Evolutionary conservation across 306 rosid species (phyloP).

Genomic region (Phaseolus lunatus): DNA sequence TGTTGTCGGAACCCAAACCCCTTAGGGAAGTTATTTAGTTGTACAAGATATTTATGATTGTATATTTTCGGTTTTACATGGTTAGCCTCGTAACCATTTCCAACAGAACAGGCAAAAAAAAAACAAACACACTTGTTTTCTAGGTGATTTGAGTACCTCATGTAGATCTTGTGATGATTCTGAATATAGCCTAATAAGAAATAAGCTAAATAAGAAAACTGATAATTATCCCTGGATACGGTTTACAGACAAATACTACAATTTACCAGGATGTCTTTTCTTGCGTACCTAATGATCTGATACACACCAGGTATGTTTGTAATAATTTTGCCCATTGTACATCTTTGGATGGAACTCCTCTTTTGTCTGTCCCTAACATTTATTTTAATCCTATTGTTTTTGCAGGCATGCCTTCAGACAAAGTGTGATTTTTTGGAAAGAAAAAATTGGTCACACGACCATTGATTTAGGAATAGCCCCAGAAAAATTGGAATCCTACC

Average conservation of each 20-base stretch:
- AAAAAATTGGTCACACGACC: slow-evolving; percentile 77
- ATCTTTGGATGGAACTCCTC: slow-evolving; percentile 14
- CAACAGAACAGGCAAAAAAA: background rate
- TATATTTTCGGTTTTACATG: background rate
- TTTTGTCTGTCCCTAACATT: slow-evolving; percentile 44
- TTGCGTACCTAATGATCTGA: slow-evolving; percentile 88
- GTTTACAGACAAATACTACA: slow-evolving; percentile 79
- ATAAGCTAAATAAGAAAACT: slow-evolving; percentile 20
- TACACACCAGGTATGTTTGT: slow-evolving; percentile 74
- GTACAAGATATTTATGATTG: slow-evolving; percentile 15
- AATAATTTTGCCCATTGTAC: slow-evolving; percentile 11
- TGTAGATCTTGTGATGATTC: slow-evolving; percentile 17
- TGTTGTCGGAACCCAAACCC: background rate
- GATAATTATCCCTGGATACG: slow-evolving; percentile 17
- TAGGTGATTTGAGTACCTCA: background rate
- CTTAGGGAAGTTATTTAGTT: background rate
- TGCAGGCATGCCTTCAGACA: slow-evolving; percentile 87
- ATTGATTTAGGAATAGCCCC: slow-evolving; percentile 95
- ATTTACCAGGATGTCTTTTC: slow-evolving; percentile 92
- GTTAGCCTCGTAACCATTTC: background rate
- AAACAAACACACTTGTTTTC: background rate
- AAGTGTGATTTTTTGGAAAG: slow-evolving; percentile 70
- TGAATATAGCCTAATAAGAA: slow-evolving; percentile 12
- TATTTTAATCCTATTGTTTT: background rate
- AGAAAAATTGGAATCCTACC: slow-evolving; percentile 59